A percentile compares a stretch with the other conserved stretches of the same genome.
Evolutionary conservation across 345 rosid genomes (phyloP).

Genomic region (Fremontodendron californicum): DNA sequence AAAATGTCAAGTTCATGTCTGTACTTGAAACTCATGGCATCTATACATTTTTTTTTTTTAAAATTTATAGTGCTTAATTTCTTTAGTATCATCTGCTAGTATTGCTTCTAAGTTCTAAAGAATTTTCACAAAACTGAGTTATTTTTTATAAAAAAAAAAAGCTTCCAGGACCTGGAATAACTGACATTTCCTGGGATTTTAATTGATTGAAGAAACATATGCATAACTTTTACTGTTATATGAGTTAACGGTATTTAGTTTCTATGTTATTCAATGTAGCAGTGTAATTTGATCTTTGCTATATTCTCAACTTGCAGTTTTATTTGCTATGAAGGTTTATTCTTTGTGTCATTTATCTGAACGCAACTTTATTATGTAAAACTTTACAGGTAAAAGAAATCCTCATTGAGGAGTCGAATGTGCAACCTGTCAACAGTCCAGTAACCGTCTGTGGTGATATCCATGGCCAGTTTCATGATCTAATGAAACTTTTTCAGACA

Average conservation of each 20-base stretch:
- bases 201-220: not conserved
- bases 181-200: not conserved
- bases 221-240: not conserved
- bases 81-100: not conserved
- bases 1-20: not conserved
- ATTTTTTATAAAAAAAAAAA: not conserved
- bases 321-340: not conserved
- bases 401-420: slow-evolving; percentile 97
- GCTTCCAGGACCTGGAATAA: not conserved
- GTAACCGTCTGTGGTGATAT: slow-evolving; percentile 99
- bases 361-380: not conserved
- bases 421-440: slow-evolving; percentile 99
- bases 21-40: not conserved
- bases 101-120: not conserved
- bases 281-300: not conserved
- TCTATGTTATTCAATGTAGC: not conserved
- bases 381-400: slow-evolving; percentile 76
- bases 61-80: not conserved
- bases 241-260: not conserved
- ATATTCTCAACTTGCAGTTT: not conserved
- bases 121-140: not conserved
- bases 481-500: slow-evolving; percentile 97
- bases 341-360: not conserved
- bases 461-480: slow-evolving; percentile 99
- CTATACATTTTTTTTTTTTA: not conserved